Evolutionary conservation across 2,329 filamentous ascomycete species (phyloP).

Genomic region (Fusarium redolens): DNA sequence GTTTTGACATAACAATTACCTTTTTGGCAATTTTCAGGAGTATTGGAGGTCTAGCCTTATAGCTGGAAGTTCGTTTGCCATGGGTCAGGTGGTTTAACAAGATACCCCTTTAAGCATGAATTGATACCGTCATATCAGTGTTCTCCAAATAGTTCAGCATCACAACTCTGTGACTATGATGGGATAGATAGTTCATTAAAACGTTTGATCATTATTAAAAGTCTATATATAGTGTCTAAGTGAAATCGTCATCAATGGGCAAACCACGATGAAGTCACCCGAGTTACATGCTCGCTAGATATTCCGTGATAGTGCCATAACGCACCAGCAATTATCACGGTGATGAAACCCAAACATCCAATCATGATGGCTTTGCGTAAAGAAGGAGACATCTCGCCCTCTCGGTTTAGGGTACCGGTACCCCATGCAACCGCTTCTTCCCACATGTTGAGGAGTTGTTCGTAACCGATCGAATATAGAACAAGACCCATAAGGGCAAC

Average conservation of each 20-base stretch:
- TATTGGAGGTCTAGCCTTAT: not conserved
- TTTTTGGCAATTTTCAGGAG: not conserved
- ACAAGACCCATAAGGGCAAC: conserved; percentile 69
- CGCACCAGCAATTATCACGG: conserved; percentile 44
- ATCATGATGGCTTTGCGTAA: conserved; percentile 39
- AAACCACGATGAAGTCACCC: conserved; percentile 39
- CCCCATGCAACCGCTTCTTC: conserved; percentile 41
- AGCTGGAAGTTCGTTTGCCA: not conserved
- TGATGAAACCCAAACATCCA: conserved; percentile 42
- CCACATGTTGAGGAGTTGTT: conserved; percentile 46
- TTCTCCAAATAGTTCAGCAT: not conserved
- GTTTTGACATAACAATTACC: not conserved
- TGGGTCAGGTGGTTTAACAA: conserved; percentile 5
- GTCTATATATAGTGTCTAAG: conserved; percentile 36
- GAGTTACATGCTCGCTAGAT: conserved; percentile 25
- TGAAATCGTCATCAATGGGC: conserved; percentile 30
- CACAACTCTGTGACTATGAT: too few species aligned
- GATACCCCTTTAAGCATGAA: conserved; percentile 31
- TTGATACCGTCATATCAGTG: not conserved
- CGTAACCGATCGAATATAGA: conserved; percentile 60
- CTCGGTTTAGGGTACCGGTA: conserved; percentile 34
- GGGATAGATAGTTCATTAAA: not conserved
- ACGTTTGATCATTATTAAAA: conserved; percentile 34
- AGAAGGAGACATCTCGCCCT: conserved; percentile 35
- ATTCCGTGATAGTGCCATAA: conserved; percentile 41